Percentiles rank a stretch among this genome's conserved stretches.
These are phyloP conservation scores for Fonsecaea nubica DNA, from an alignment of 2,329 filamentous ascomycete species.

Conservation along the genomic window DNA sequence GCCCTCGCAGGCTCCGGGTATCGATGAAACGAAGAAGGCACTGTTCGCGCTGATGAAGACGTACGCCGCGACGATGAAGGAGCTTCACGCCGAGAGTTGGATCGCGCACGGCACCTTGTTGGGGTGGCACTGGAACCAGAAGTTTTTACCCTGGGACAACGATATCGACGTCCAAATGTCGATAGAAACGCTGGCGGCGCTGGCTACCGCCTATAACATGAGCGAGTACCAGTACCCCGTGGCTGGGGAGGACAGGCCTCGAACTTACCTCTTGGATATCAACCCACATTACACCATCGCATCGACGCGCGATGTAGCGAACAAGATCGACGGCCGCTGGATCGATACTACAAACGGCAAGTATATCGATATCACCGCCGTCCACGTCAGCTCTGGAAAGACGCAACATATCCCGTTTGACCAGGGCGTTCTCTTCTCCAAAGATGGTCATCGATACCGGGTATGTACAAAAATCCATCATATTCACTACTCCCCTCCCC, in stretches of 20 bases:
- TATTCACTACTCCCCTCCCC: too few relatives aligned
- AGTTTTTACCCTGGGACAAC: conserved; percentile 32
- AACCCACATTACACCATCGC: conserved; percentile 27
- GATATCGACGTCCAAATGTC: conserved; percentile 34
- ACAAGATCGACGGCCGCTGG: conserved; percentile 35
- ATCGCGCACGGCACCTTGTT: conserved; percentile 29
- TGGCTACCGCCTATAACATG: conserved; percentile 23
- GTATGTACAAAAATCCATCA: conserved; percentile 4
- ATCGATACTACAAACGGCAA: conserved; percentile 33
- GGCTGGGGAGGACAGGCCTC: conserved; percentile 6
- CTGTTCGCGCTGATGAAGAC: conserved; percentile 21
- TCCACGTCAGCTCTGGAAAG: conserved; percentile 19
- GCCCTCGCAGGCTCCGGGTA: conserved; percentile 11
- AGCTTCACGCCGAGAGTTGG: conserved; percentile 30
- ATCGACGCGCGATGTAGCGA: conserved; percentile 26
- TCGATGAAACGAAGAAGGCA: conserved; percentile 15
- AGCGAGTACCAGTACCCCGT: conserved; percentile 15
- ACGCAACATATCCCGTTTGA: conserved; percentile 6
- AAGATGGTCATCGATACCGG: conserved; percentile 23
- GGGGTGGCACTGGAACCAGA: conserved; percentile 34
- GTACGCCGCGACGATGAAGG: conserved; percentile 22
- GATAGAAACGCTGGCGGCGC: conserved; percentile 3
- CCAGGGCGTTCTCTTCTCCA: conserved; percentile 21
- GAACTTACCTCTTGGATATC: conserved; percentile 30
- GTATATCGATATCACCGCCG: conserved; percentile 31